phyloP scores from a whole-genome alignment of 2,329 filamentous ascomycete genomes.

The Xylaria arbuscula region DNA sequence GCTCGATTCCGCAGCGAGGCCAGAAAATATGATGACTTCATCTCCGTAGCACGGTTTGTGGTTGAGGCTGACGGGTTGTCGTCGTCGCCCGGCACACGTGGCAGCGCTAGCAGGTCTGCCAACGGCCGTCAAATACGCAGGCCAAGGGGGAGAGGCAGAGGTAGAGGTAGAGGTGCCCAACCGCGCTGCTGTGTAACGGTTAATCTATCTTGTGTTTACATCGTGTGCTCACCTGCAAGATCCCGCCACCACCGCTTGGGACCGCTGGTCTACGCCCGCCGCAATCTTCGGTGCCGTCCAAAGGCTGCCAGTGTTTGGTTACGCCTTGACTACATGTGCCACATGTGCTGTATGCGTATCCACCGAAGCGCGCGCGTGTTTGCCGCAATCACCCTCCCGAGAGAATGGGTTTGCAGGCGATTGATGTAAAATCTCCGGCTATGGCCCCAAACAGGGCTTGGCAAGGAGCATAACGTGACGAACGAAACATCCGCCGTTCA shows the following conservation, averaged over 20 bases:
- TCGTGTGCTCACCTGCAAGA: constrained; percentile 46
- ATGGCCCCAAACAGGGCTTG: constrained; percentile 14
- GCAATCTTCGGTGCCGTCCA: constrained; percentile 31
- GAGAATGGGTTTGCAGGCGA: constrained; percentile 1
- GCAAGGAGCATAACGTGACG: constrained; percentile 22
- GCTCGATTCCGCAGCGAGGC: not conserved
- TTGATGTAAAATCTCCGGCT: constrained; percentile 14
- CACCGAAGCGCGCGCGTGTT: constrained; percentile 29
- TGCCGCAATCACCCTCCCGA: constrained; percentile 16
- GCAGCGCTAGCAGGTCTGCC: constrained; percentile 44
- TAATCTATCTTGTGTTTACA: constrained; percentile 28
- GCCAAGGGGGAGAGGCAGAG: constrained; percentile 14
- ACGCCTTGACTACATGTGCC: constrained; percentile 5
- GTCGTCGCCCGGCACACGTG: constrained; percentile 35
- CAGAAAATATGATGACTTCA: constrained; percentile 4
- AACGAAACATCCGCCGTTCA: constrained; percentile 7
- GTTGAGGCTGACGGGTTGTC: constrained; percentile 23
- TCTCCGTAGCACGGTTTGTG: not conserved
- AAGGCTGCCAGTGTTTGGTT: constrained; percentile 25
- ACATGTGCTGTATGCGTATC: not conserved
- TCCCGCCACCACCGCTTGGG: constrained; percentile 44
- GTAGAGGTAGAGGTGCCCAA: constrained; percentile 43
- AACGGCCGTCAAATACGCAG: constrained; percentile 22
- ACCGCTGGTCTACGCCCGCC: constrained; percentile 37
- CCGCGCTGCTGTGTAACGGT: constrained; percentile 43